Evolutionary conservation across 352 stramenopile species (phyloP).

Genomic region (Phytophthora palmivora): DNA sequence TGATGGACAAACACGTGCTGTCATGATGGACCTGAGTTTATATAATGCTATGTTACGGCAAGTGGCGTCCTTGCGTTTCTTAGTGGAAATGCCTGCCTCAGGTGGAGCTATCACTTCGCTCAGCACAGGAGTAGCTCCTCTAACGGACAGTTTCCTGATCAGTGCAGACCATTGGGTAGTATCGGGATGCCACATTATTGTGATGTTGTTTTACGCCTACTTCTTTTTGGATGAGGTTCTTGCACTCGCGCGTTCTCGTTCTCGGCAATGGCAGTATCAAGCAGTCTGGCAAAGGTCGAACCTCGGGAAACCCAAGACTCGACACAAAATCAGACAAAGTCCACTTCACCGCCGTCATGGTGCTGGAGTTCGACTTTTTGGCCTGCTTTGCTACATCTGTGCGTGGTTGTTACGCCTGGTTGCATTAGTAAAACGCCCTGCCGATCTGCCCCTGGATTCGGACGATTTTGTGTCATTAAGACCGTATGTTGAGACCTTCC

Average conservation of each 20-base stretch:
- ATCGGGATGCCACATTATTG: slow-evolving; percentile 37
- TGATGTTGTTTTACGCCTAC: slow-evolving; percentile 53
- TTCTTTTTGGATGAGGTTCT: slow-evolving; percentile 57
- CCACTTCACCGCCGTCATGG: slow-evolving; percentile 36
- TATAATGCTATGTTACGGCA: slow-evolving; percentile 58
- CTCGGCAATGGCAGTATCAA: slow-evolving; percentile 29
- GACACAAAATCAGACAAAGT: slow-evolving; percentile 8
- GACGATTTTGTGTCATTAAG: slow-evolving; percentile 45
- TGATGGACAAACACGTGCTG: slow-evolving; percentile 44
- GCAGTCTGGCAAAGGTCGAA: slow-evolving; percentile 28
- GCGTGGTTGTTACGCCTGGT: slow-evolving; percentile 56
- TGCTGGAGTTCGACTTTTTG: slow-evolving; percentile 36
- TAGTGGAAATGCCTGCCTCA: slow-evolving; percentile 54
- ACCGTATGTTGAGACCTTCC: slow-evolving; percentile 46
- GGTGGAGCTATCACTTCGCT: slow-evolving; percentile 44
- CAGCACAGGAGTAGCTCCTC: slow-evolving; percentile 36
- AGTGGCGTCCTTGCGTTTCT: slow-evolving; percentile 47
- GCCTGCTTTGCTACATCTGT: slow-evolving; percentile 43
- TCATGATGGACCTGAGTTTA: slow-evolving; percentile 59
- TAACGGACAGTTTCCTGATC: slow-evolving; percentile 51
- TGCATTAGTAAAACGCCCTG: slow-evolving; percentile 47
- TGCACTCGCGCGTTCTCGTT: slow-evolving; percentile 29
- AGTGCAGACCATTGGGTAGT: slow-evolving; percentile 32
- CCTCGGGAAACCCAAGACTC: neutral
- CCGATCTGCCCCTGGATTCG: slow-evolving; percentile 35